Base-by-base conservation (phyloP, 2,329 filamentous ascomycete species). In the Scedosporium aurantiacum region DNA sequence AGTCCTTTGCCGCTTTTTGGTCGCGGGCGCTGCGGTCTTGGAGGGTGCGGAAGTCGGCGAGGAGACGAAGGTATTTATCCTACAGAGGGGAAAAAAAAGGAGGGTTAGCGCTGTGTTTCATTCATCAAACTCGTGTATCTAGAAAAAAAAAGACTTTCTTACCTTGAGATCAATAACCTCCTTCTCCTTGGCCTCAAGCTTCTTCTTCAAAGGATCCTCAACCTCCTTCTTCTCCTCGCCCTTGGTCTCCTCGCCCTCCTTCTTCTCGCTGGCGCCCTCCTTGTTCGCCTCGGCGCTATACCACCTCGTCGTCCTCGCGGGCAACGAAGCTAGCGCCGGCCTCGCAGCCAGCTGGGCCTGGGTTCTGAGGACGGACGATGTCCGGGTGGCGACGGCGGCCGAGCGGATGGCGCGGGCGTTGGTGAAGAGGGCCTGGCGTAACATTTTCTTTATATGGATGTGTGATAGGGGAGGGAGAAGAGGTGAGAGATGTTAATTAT, bases 31-130 rank as follows among this genome's bases (percentile, higher is more conserved):
- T 96, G 71, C 94, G 90, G 71, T 97, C 91, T 79, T 97, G 93
- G 59, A 99, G 89, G 78, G 97, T 99, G 73, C 91, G 91, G 84
- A 95, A 97, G 70, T 99, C 94, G 76, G 94, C 94, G 66, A 97
- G 86, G 61, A 89, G 89, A 73, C 94, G 93, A 65, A 97, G 84
- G 76, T 91, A 95, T 79, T 91, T 94, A 78, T 97, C 94, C 94
- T 97, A 16, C n/a, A n/a, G n/a, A n/a, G n/a, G n/a, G n/a, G 63
- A 61, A 32, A 12, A 27, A 41, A 28, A 23, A 27, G 10, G 16
- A 1, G 28, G 23, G 37, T 58, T 40, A 58, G 56, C 40, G 4
- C 7, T 5, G n/a, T 2, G 52, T 21, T 40, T 16, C 18, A 28
- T 40, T 16, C 18, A 28, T 43, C 12, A 37, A 16, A 56, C 6